Percentiles rank a stretch among this genome's conserved stretches.
Conservation (phyloP, 805 yeast genomes). For the Candida michaelii region DNA sequence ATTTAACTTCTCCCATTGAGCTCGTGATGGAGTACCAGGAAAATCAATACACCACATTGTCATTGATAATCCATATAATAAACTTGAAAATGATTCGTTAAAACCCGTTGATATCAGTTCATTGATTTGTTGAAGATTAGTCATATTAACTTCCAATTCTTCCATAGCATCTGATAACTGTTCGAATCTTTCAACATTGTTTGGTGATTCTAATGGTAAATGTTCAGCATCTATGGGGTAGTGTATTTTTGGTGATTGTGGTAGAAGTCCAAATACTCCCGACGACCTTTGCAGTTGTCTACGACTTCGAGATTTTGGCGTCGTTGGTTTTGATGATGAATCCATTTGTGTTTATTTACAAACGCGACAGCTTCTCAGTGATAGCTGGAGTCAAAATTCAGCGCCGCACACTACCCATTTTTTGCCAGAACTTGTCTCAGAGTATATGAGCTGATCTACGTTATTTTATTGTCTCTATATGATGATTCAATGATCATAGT, state of each 20-base stretch:
- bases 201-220: constrained; percentile 43
- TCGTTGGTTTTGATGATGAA: constrained; percentile 10
- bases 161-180: constrained; percentile 49
- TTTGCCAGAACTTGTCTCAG: too few species aligned
- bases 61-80: constrained; percentile 75
- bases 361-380: neutral
- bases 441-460: too few species aligned
- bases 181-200: constrained; percentile 40
- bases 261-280: constrained; percentile 31
- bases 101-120: constrained; percentile 57
- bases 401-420: too few species aligned
- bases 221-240: constrained; percentile 41
- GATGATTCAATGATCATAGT: too few species aligned
- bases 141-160: constrained; percentile 59
- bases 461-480: too few species aligned
- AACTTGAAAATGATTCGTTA: constrained; percentile 77
- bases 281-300: constrained; percentile 31
- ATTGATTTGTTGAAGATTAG: constrained; percentile 58
- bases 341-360: constrained; percentile 6
- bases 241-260: constrained; percentile 46
- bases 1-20: constrained; percentile 32
- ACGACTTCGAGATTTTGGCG: constrained; percentile 10
- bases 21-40: constrained; percentile 39
- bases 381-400: too few species aligned
- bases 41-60: constrained; percentile 90